Percentiles rank a stretch among this genome's conserved stretches.
These are phyloP conservation scores for Primulina eburnea DNA, from an alignment of 257 asterid species.

Conservation along the genomic window DNA sequence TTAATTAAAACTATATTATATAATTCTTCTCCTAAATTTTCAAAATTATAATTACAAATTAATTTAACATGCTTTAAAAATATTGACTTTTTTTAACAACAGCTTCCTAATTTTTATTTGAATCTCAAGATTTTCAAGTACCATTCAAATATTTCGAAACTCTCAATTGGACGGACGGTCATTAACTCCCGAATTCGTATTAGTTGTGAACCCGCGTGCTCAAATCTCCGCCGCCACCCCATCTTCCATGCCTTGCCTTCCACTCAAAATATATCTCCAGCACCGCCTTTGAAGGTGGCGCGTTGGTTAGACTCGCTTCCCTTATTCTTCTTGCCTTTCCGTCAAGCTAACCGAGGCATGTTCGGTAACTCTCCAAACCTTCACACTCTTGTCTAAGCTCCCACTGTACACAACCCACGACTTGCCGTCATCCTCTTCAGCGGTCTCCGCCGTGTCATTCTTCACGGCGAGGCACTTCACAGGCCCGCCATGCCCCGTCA, in stretches of 20 bases:
- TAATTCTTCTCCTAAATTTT: too few relatives aligned
- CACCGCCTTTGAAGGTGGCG: conserved; percentile 6
- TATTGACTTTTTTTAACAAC: too few relatives aligned
- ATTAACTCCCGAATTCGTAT: too few relatives aligned
- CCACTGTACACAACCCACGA: conserved; percentile 72
- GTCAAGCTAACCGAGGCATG: conserved; percentile 14
- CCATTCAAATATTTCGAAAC: too few relatives aligned
- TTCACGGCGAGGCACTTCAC: conserved; percentile 82
- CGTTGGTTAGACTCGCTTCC: neutral
- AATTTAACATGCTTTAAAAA: too few relatives aligned
- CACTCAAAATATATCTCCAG: neutral
- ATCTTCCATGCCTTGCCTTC: neutral
- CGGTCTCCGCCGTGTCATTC: conserved; percentile 25
- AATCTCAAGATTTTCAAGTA: too few relatives aligned
- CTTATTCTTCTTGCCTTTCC: conserved; percentile 13
- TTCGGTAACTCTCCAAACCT: conserved; percentile 66
- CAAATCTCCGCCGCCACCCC: neutral
- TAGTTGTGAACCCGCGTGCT: conserved; percentile 5
- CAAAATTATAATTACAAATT: too few relatives aligned
- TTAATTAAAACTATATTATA: too few relatives aligned
- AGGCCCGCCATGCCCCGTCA: conserved; percentile 81
- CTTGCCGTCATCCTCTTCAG: conserved; percentile 26
- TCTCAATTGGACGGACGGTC: neutral
- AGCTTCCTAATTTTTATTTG: too few relatives aligned
- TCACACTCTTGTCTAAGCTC: conserved; percentile 65